These are phyloP conservation scores for Beauveria brongniartii DNA, from an alignment of 2,329 filamentous ascomycete genomes.

Conservation along the genomic window DNA sequence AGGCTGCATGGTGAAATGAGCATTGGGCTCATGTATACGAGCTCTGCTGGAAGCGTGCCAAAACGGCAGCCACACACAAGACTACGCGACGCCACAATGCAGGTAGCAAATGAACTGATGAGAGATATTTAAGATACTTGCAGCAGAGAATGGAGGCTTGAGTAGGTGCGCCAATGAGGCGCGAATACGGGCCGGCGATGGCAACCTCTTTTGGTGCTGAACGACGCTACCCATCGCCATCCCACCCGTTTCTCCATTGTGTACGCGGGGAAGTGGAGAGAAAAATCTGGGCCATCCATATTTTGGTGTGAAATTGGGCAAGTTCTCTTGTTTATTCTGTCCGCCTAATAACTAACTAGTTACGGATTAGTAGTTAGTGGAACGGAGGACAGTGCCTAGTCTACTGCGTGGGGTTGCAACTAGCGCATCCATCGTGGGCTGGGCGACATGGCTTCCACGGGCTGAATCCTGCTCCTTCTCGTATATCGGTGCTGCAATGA, in stretches of 20 bases:
- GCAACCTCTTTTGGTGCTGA: neutral
- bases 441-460: too few species aligned
- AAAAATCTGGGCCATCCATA: too few species aligned
- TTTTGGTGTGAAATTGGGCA: too few species aligned
- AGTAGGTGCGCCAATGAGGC: neutral
- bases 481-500: too few species aligned
- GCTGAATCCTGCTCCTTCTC: too few species aligned
- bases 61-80: neutral
- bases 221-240: neutral
- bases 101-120: neutral
- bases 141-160: neutral
- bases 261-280: too few species aligned
- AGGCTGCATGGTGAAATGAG: conserved; percentile 1
- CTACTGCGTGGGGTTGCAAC: too few species aligned
- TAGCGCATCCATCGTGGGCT: too few species aligned
- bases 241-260: neutral
- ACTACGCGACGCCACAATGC: neutral
- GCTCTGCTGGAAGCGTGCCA: neutral
- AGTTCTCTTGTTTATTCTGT: too few species aligned
- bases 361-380: too few species aligned
- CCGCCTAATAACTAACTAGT: too few species aligned
- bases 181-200: neutral
- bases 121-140: neutral
- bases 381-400: too few species aligned
- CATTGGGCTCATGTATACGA: neutral